These are phyloP conservation scores for Ilyonectria robusta DNA, from an alignment of 2,329 filamentous ascomycete genomes.

Conservation along the genomic window DNA sequence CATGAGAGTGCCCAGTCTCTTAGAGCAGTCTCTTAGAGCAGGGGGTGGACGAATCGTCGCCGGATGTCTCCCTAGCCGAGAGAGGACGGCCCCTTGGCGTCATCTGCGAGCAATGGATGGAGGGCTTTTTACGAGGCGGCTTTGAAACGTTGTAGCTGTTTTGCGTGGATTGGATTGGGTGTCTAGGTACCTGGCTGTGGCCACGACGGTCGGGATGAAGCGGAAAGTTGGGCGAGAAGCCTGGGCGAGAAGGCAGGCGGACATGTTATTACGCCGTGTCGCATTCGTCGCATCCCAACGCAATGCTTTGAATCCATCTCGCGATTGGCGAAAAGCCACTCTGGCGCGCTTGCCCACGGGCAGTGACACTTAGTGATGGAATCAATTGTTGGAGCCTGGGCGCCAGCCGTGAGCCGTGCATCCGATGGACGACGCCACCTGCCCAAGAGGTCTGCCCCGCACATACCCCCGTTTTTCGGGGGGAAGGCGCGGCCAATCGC, in stretches of 20 bases:
- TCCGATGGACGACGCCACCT: not conserved
- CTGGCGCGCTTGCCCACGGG: not conserved
- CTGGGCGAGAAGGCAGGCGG: not conserved
- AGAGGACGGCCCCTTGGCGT: conserved; percentile 1
- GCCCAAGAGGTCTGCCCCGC: not conserved
- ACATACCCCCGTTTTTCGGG: not conserved
- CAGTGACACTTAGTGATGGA: not conserved
- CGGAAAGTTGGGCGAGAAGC: not conserved
- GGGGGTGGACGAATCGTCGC: not conserved
- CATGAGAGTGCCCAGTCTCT: conserved; percentile 12
- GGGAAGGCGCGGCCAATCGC: not conserved
- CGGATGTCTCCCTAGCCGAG: conserved; percentile 6
- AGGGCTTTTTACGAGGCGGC: not conserved
- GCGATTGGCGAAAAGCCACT: not conserved
- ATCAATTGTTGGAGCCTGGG: not conserved
- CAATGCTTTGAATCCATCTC: not conserved
- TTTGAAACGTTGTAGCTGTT: not conserved
- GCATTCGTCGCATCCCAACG: conserved; percentile 24
- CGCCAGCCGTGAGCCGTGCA: not conserved
- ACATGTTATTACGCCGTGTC: conserved; percentile 8
- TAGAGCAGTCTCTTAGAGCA: not conserved
- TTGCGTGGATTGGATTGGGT: not conserved
- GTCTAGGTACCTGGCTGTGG: too few species aligned
- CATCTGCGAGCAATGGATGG: not conserved
- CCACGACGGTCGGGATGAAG: not conserved